phyloP scores from a whole-genome alignment of 306 rosid genomes.

The Casuarina cunninghamiana region DNA sequence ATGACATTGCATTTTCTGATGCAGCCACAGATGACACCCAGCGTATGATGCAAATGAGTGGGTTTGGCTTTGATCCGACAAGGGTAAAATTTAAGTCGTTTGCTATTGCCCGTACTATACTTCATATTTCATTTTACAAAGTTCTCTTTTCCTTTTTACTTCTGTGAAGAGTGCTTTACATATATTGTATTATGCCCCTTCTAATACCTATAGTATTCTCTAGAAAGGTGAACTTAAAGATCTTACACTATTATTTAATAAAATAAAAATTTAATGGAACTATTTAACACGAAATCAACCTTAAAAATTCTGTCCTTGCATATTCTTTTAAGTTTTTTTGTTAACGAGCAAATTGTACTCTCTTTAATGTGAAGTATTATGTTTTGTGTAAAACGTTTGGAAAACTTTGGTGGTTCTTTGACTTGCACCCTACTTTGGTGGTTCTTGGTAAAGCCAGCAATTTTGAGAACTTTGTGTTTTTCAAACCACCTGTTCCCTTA shows the following conservation, averaged over 20 bases:
- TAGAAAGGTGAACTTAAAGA: no score
- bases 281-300: background rate
- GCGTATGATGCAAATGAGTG: slow-evolving; percentile 99
- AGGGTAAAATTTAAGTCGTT: slow-evolving; percentile 52
- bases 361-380: background rate
- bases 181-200: no score
- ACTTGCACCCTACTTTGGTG: background rate
- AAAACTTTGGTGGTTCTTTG: background rate
- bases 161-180: no score
- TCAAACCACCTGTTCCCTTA: background rate
- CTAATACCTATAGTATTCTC: no score
- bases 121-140: background rate
- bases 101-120: slow-evolving; percentile 16
- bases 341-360: background rate
- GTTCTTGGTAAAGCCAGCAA: background rate
- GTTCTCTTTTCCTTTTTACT: background rate
- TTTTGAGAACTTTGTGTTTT: background rate
- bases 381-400: background rate
- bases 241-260: no score
- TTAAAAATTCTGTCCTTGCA: background rate
- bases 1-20: slow-evolving; percentile 30
- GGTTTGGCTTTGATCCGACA: slow-evolving; percentile 90
- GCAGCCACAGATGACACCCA: slow-evolving; percentile 98
- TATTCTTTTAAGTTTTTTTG: no score
- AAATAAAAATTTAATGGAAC: no score